Evolutionary conservation across 805 yeast genomes (phyloP).

Genomic region (Starmera caribaea): DNA sequence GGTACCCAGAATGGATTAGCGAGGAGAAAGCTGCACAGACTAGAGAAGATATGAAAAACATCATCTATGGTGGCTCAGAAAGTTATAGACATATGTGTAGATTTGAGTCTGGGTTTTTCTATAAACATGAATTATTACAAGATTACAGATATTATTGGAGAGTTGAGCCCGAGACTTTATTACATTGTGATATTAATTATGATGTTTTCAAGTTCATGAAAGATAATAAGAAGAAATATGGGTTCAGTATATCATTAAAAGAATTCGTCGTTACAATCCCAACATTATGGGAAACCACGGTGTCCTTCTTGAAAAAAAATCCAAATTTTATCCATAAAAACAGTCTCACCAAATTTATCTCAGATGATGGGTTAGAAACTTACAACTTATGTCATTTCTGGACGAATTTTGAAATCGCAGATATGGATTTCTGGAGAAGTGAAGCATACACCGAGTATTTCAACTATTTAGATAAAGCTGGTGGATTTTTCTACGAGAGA

Average conservation of each 20-base stretch:
- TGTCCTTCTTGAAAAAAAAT: slow-evolving; percentile 45
- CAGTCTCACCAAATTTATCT: slow-evolving; percentile 61
- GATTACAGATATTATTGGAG: slow-evolving; percentile 93
- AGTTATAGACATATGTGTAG: slow-evolving; percentile 90
- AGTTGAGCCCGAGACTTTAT: slow-evolving; percentile 78
- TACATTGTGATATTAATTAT: slow-evolving; percentile 75
- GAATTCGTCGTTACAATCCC: slow-evolving; percentile 67
- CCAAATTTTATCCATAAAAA: slow-evolving; percentile 51
- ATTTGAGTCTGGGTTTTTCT: slow-evolving; percentile 84
- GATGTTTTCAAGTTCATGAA: slow-evolving; percentile 78
- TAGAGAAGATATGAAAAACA: slow-evolving; percentile 41
- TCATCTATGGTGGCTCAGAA: slow-evolving; percentile 57
- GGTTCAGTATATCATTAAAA: slow-evolving; percentile 69
- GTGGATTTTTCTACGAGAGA: slow-evolving; percentile 90
- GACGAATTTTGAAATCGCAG: slow-evolving; percentile 84
- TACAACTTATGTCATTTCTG: slow-evolving; percentile 85
- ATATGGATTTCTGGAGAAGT: slow-evolving; percentile 64
- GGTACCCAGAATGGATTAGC: slow-evolving; percentile 79
- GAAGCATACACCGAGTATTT: slow-evolving; percentile 65
- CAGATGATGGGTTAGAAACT: slow-evolving; percentile 59
- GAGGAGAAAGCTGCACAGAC: slow-evolving; percentile 49
- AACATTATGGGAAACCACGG: slow-evolving; percentile 68
- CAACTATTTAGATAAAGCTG: slow-evolving; percentile 63
- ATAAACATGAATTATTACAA: slow-evolving; percentile 60
- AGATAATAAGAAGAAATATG: slow-evolving; percentile 65